Evolutionary conservation across 1,284 basidiomycete species (phyloP).

Genomic region (Somion occarium): DNA sequence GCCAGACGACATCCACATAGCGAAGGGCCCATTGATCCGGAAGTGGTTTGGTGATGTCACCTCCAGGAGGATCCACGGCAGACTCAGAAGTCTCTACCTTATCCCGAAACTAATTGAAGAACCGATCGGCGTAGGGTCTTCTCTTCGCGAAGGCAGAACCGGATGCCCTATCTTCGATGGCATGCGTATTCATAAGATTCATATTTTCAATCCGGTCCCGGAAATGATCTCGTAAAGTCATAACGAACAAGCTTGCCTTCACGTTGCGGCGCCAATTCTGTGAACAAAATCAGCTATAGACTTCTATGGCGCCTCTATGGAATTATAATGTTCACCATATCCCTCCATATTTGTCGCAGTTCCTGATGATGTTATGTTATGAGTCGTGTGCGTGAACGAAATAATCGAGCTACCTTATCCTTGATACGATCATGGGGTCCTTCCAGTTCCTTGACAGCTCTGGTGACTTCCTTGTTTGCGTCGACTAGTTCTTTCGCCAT

Average conservation of each 20-base stretch:
- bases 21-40: constrained; percentile 36
- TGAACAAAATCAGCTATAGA: background rate
- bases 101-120: too few relatives aligned
- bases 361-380: too few relatives aligned
- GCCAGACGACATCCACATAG: constrained; percentile 37
- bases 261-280: constrained; percentile 33
- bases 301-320: too few relatives aligned
- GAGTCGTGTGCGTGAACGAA: too few relatives aligned
- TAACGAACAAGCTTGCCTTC: constrained; percentile 31
- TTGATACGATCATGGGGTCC: constrained; percentile 30
- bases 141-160: too few relatives aligned
- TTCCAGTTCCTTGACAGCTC: constrained; percentile 22
- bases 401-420: constrained; percentile 23
- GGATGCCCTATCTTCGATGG: too few relatives aligned
- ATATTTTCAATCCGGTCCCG: constrained; percentile 21
- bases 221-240: constrained; percentile 32
- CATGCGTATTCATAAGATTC: constrained; percentile 10
- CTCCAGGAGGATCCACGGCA: background rate
- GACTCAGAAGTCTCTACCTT: constrained; percentile 11
- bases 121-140: too few relatives aligned
- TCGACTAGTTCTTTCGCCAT: constrained; percentile 18
- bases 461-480: constrained; percentile 25
- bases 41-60: background rate
- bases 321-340: constrained; percentile 28
- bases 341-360: constrained; percentile 25